A percentile compares a stretch with the other conserved stretches of the same genome.
These are phyloP conservation scores for Calonectria montana DNA, from an alignment of 2,329 filamentous ascomycete species.

Conservation along the genomic window DNA sequence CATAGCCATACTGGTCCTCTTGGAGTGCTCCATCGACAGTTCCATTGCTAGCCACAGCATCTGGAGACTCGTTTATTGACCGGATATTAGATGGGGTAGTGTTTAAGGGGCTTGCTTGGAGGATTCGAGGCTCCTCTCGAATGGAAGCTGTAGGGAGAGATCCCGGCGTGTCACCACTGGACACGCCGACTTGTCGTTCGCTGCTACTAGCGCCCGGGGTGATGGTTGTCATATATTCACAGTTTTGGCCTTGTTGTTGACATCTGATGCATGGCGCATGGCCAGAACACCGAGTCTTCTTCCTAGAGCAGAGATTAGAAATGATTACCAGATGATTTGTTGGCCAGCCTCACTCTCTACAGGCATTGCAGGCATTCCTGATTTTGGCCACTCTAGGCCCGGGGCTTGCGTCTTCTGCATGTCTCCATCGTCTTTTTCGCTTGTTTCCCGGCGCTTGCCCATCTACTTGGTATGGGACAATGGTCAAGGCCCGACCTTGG, in stretches of 20 bases:
- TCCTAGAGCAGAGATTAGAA: background rate
- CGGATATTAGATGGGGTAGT: background rate
- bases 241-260: conserved; percentile 8
- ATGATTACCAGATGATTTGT: background rate
- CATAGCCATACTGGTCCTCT: background rate
- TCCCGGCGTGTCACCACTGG: background rate
- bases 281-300: conserved; percentile 15
- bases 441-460: background rate
- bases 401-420: background rate
- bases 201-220: background rate
- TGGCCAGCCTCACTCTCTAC: conserved; percentile 2
- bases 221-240: conserved; percentile 11
- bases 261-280: conserved; percentile 12
- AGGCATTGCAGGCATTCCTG: background rate
- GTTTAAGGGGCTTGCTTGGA: background rate
- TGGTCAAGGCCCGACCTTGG: background rate
- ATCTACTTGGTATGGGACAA: conserved; percentile 2
- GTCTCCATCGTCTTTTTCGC: background rate
- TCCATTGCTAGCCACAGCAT: background rate
- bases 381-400: background rate
- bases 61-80: background rate
- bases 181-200: background rate
- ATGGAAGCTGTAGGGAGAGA: background rate
- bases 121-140: background rate
- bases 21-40: background rate